Base-by-base conservation (phyloP, 805 yeast genomes). In the Ogataea haglerorum region DNA sequence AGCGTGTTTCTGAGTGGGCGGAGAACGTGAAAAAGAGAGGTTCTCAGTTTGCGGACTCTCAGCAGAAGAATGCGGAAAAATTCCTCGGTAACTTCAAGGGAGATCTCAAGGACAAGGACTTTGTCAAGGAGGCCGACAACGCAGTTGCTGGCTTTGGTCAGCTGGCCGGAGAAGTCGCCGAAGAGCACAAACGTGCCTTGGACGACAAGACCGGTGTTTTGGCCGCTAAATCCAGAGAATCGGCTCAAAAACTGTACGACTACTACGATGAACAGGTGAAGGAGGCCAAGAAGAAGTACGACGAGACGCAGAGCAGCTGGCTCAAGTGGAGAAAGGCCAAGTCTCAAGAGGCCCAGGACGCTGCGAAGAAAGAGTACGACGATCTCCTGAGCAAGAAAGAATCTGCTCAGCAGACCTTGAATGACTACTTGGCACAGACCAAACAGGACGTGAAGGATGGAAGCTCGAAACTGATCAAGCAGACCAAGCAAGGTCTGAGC, bases 111-210 rank as follows among this genome's bases (percentile, higher is more conserved):
- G 72, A 67, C 16, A 56, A 46, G 13, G 55, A 56, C 9, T 43
- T 70, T 18, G 70, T 70, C 10, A 51, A 57, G 29, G 48, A 49
- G 4, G 60, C 74, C 1, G 59, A 60, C 18, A 56, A 54, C 19
- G 60, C 72, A 0, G 56, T 69, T 8, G 59, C 65, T 38, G 76
- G 76, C 3, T 71, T 75, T 73, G 75, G 76, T 14, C 70, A 68
- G 34, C 53, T 59, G 34, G 77, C 76, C 5, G 56, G 65, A 10
- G 64, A 58, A 24, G 63, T 69, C 43, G 69, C 78, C 1, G 54
- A 58, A 12, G 78, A 73, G 17, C 70, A 70, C 46, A 56, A 62
- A 16, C 61, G 61, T 14, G 60, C 55, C 8, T 26, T 52, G 16
- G 45, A 46, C 38, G 56, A 53, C 18, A 46, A 43, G 30, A 40